These are phyloP conservation scores for Prunus mira DNA, from an alignment of 306 rosid genomes.

Conservation along the genomic window DNA sequence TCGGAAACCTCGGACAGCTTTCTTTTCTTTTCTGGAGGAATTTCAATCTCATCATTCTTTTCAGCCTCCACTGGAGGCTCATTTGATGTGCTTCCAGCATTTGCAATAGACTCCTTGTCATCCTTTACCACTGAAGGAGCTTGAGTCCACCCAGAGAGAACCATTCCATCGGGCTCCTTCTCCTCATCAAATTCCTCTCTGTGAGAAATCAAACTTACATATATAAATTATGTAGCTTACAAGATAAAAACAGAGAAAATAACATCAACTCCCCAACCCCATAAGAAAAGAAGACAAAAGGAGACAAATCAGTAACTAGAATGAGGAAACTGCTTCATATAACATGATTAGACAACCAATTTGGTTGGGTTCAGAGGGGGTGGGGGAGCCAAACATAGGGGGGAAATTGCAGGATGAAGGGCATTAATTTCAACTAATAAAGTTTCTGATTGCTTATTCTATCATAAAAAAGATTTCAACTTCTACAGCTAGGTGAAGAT, in stretches of 20 bases:
- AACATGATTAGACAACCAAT: not conserved
- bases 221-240: not conserved
- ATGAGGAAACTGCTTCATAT: not conserved
- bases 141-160: constrained; percentile 86
- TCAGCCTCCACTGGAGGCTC: constrained; percentile 32
- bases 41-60: constrained; percentile 35
- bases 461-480: not conserved
- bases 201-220: constrained; percentile 12
- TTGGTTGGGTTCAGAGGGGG: not conserved
- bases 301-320: not conserved
- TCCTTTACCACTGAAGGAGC: constrained; percentile 49
- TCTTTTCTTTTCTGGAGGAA: constrained; percentile 51
- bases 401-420: not conserved
- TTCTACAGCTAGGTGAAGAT: not conserved
- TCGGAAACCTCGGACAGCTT: constrained; percentile 43
- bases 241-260: not conserved
- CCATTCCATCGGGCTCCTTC: constrained; percentile 96
- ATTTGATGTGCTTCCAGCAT: constrained; percentile 57
- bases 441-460: not conserved
- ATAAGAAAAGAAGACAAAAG: not conserved
- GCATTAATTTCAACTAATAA: not conserved
- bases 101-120: constrained; percentile 43
- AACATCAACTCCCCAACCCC: not conserved
- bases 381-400: not conserved
- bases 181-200: constrained; percentile 98